Base-by-base conservation (phyloP, 371 early-diverging fungal species). In the Apophysomyces trapeziformis region DNA sequence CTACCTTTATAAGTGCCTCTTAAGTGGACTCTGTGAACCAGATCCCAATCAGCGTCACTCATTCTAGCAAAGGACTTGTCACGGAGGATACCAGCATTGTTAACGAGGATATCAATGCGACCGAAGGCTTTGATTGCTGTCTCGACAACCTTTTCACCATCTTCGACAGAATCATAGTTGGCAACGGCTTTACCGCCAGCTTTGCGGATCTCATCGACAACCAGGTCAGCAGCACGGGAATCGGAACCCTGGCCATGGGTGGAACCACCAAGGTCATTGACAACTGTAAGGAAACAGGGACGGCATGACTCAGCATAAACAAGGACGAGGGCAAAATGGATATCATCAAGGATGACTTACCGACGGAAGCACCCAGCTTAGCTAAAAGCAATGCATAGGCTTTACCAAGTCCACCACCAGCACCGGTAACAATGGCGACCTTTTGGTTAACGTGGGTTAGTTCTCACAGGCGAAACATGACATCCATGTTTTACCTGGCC, bases 41-140 rank as follows among this genome's bases (percentile, higher is more conserved):
- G 80, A 73, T 97, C 96, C 98, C 98, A 99, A 79, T 97, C 98
- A 54, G 83, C 87, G 78, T 98, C 98, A 5, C 93, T 89, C 98
- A 98, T 96, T 66, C 94, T 89, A 56, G 92, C 87, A 77, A 99
- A 97, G 39, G 96, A 93, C 69, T 92, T 93, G 84, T 99, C 99
- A 72, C 97, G 94, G 67, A 98, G 85, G 60, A 99, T 97, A 66
- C 96, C 99, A 32, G 99, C 99, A 73, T 99, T 99, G 85, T 98
- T 98, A 76, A 99, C 90, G 47, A 99, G 69, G 65, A 99, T 89
- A 79, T 98, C 99, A 66, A 99, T 82, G 32, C 94, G 89, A 4
- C 99, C 99, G 74, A 95, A 99, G 37, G 94, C 93, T 80, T 94
- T 88, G 68, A 99, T 72, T 2, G 99, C 99, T 8, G 97, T 95